Evolutionary conservation across 805 yeast genomes (phyloP), one percentile per base, ranked within the genome.

Genomic region (Yarrowia sp.): DNA sequence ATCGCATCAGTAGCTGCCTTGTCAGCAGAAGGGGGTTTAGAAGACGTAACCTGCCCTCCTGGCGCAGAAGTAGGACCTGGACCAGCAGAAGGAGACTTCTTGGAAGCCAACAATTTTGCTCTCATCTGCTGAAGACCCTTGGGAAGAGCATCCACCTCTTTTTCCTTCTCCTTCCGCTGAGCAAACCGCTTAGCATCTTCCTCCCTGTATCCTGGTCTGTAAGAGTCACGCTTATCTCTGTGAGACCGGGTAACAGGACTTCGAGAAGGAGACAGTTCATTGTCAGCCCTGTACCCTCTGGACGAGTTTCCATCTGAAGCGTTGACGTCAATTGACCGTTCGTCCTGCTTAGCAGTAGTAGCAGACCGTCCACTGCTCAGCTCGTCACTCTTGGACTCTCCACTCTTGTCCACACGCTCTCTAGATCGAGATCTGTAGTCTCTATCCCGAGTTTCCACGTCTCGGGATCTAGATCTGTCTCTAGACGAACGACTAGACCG

Each of bases 91-190:
- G 43, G 19, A 8, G 49, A 19, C 42, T 45, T 43, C 15, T 59
- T 43, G 14, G 52, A 48, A 0, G 55, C 56, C 32, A 65, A 12
- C 26, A 65, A 8, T 42, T 45, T 53, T 16, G 56, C 55, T 5
- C 56, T 36, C 67, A 43, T 65, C 38, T 43, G 49, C 50, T 35
- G 49, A 16, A 43, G 61, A 10, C 42, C 61, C 42, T 35, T 43
- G 8, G 50, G 63, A 9, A 65, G 35, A 8, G 42, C 68, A 19
- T 32, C 22, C 32, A 26, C 59, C 52, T 50, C 52, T 10, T 36
- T 50, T 5, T 42, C 61, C 50, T 42, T 42, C 36, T 50, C 50
- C 41, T 41, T 52, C 9, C 45, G 52, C 52, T 45, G 48, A 5
- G 16, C 7, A n/a, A 1, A 9, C 19, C 65, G 42, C 8, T 35